phyloP scores from a whole-genome alignment of 305 asterid species.

The Fraxinus sp. region DNA sequence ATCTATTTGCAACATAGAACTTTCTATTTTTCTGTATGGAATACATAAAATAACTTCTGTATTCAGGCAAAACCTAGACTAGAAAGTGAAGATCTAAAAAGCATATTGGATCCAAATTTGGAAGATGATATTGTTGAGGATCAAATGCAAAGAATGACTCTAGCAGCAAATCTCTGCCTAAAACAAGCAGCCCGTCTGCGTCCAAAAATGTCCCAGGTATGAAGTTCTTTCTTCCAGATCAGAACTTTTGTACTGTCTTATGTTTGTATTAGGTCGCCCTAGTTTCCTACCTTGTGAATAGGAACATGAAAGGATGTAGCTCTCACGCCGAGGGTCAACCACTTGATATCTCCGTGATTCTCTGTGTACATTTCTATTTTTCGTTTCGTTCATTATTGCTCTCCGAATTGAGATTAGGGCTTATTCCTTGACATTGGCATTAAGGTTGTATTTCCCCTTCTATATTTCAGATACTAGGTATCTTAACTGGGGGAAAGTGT shows the following conservation, averaged over 20 bases:
- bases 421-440: background rate
- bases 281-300: background rate
- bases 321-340: background rate
- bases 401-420: background rate
- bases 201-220: conserved; percentile 75
- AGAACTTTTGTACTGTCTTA: background rate
- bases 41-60: background rate
- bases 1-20: background rate
- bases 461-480: conserved; percentile 49
- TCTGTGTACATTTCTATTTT: background rate
- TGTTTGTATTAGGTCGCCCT: background rate
- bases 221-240: background rate
- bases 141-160: conserved; percentile 64
- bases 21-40: background rate
- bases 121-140: conserved; percentile 44
- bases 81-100: conserved; percentile 50
- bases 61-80: conserved; percentile 75
- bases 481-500: conserved; percentile 56
- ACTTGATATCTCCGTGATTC: background rate
- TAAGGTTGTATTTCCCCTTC: background rate
- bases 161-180: conserved; percentile 72
- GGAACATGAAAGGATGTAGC: background rate
- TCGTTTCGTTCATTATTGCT: background rate
- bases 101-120: conserved; percentile 68
- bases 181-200: conserved; percentile 86